phyloP scores from a whole-genome alignment of 1,139 yeast genomes.

The Meyerozyma athensensis region DNA sequence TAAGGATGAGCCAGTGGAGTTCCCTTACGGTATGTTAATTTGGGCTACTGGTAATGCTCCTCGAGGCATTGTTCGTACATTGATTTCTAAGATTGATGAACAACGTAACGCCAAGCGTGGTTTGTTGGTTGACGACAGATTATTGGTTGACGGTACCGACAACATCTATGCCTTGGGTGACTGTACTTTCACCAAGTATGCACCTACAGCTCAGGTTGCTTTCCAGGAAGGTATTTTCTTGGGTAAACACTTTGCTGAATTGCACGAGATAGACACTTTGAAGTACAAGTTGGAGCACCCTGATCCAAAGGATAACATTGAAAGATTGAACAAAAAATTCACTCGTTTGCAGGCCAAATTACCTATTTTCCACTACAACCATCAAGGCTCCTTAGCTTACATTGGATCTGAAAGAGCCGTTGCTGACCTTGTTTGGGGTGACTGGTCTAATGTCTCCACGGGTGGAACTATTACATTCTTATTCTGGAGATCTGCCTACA shows the following conservation, averaged over 20 bases:
- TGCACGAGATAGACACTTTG: conserved; percentile 64
- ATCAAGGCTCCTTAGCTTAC: conserved; percentile 75
- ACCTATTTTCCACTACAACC: conserved; percentile 57
- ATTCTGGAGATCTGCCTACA: conserved; percentile 93
- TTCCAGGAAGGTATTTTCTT: conserved; percentile 88
- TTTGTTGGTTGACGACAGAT: conserved; percentile 73
- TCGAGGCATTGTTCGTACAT: conserved; percentile 65
- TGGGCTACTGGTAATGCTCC: conserved; percentile 99
- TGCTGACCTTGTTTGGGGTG: conserved; percentile 88
- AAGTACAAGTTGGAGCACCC: conserved; percentile 37
- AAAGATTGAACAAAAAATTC: conserved; percentile 38
- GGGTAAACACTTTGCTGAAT: conserved; percentile 63
- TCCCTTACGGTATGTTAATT: conserved; percentile 88
- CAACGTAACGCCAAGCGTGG: conserved; percentile 91
- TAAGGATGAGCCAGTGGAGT: conserved; percentile 50
- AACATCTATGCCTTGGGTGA: conserved; percentile 91
- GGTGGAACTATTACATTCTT: conserved; percentile 86
- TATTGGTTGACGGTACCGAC: conserved; percentile 78
- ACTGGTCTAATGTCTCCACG: conserved; percentile 72
- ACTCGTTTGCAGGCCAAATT: conserved; percentile 40
- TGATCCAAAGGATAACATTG: conserved; percentile 28
- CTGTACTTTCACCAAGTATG: conserved; percentile 85
- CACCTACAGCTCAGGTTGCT: conserved; percentile 98
- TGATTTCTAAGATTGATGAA: conserved; percentile 67
- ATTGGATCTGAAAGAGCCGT: conserved; percentile 91